Conservation (phyloP, 192 early-diverging fungal genomes). For the Podila clonocystis region DNA sequence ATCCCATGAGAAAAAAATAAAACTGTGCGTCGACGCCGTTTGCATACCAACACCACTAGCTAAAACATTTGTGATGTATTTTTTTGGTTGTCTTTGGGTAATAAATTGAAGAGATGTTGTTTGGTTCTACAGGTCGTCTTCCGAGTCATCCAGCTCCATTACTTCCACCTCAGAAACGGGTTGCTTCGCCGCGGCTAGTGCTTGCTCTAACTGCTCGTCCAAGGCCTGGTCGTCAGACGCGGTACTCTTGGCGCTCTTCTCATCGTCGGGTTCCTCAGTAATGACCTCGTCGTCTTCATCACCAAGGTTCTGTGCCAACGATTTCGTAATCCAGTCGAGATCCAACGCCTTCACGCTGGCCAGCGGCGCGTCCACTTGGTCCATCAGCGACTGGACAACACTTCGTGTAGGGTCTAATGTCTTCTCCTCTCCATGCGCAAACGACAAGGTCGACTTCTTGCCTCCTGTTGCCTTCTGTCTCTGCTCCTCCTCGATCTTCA, state of each 20-base stretch:
- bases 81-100: neutral
- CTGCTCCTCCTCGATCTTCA: constrained; percentile 23
- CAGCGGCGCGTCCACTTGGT: constrained; percentile 11
- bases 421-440: neutral
- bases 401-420: neutral
- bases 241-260: neutral
- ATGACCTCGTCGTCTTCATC: neutral
- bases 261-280: neutral
- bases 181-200: neutral
- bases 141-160: constrained; percentile 25
- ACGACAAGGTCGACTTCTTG: neutral
- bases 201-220: neutral
- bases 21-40: neutral
- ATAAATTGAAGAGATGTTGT: too few relatives aligned
- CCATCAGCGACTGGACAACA: constrained; percentile 11
- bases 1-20: neutral
- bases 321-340: constrained; percentile 21
- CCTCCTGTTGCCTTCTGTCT: neutral
- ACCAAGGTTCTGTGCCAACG: neutral
- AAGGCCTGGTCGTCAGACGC: neutral
- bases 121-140: neutral
- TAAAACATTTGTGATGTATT: neutral
- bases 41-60: too few relatives aligned
- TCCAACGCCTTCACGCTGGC: constrained; percentile 34
- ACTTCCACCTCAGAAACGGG: constrained; percentile 1